A percentile compares a stretch with the other conserved stretches of the same genome.
Conservation (phyloP, 805 yeast species). For the Starmerella powellii region DNA sequence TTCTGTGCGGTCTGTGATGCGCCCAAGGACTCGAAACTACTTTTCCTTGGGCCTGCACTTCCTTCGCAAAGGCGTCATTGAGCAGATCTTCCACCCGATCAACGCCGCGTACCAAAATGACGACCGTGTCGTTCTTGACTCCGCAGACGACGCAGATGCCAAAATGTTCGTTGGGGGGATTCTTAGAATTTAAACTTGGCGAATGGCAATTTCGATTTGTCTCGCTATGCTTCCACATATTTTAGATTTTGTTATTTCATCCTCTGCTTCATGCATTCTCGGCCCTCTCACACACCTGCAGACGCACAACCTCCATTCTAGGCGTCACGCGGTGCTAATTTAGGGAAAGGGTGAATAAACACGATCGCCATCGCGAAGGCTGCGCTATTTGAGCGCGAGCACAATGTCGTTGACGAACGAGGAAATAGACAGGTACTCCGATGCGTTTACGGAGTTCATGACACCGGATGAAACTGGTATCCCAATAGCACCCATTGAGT, state of each 20-base stretch:
- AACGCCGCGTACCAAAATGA: slow-evolving; percentile 14
- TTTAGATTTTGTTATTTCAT: background rate
- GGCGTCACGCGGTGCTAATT: background rate
- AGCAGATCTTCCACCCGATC: slow-evolving; percentile 10
- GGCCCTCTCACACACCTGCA: background rate
- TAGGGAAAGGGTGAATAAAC: too few species aligned
- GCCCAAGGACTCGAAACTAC: slow-evolving; percentile 2
- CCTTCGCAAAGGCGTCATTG: slow-evolving; percentile 6
- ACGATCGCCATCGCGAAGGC: too few species aligned
- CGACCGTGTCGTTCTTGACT: slow-evolving; percentile 4
- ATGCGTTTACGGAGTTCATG: slow-evolving; percentile 26
- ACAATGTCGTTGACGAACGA: too few species aligned
- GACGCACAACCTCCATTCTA: background rate
- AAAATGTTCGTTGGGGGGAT: slow-evolving; percentile 13
- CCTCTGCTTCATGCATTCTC: background rate
- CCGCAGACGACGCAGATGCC: background rate
- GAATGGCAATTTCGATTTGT: background rate
- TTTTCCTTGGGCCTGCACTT: background rate
- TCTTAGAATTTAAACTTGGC: slow-evolving; percentile 1
- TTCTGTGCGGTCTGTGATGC: background rate
- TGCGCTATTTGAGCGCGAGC: too few species aligned
- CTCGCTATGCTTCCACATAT: background rate
- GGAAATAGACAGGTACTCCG: slow-evolving; percentile 7
- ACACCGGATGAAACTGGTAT: slow-evolving; percentile 24
- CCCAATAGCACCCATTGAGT: slow-evolving; percentile 18